Percentiles rank a stretch among this genome's conserved stretches.
Conservation (phyloP, 345 rosid species). For the Gossypium bickii region DNA sequence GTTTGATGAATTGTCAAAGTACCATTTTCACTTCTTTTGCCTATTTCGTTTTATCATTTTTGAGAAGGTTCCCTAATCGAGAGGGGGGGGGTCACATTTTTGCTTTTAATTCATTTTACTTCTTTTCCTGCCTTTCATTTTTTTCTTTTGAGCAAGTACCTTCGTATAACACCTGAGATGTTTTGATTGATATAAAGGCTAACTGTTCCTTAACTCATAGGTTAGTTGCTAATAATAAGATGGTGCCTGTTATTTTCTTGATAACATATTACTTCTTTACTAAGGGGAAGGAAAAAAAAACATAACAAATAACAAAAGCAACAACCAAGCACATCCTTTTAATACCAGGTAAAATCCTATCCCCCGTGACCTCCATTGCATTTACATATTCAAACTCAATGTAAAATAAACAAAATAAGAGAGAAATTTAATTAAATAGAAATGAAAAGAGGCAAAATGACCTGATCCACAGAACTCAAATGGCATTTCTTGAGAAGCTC, state of each 20-base stretch:
- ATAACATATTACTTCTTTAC: not conserved
- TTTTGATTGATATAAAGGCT: not conserved
- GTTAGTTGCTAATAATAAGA: not conserved
- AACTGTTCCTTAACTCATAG: not conserved
- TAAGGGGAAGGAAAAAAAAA: not conserved
- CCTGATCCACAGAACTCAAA: constrained; percentile 71
- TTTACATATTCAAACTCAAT: not conserved
- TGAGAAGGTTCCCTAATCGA: not conserved
- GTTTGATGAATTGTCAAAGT: not conserved
- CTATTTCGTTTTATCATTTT: not conserved
- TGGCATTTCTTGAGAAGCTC: constrained; percentile 67
- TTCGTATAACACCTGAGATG: not conserved
- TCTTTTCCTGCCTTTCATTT: not conserved
- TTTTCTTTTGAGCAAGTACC: not conserved
- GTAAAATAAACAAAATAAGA: not conserved
- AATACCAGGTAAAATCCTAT: not conserved
- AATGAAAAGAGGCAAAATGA: constrained; percentile 7
- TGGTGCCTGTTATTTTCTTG: not conserved
- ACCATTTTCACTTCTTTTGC: not conserved
- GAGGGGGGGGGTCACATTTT: not conserved
- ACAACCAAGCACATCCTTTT: not conserved
- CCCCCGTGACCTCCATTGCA: not conserved
- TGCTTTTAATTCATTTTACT: not conserved
- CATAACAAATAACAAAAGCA: not conserved
- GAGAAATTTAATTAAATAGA: not conserved